These are phyloP conservation scores for Antarctomyces pellizariae DNA, from an alignment of 495 filamentous ascomycete species.

Conservation along the genomic window DNA sequence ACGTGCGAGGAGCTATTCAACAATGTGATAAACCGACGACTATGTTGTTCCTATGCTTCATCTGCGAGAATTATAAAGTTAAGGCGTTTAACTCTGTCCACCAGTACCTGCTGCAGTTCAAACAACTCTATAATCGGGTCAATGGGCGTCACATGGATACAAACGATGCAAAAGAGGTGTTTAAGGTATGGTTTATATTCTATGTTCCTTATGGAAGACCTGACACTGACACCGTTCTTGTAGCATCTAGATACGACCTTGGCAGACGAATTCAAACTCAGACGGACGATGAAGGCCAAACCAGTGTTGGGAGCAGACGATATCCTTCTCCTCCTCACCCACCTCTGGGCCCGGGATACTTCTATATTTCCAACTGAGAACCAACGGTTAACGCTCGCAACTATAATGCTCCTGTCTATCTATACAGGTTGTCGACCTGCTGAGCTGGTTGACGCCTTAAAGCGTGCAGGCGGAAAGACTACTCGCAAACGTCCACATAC, in stretches of 20 bases:
- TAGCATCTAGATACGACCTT: conserved; percentile 2
- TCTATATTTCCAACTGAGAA: conserved; percentile 3
- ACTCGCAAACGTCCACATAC: no score
- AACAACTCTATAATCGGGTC: conserved; percentile 10
- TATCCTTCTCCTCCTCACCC: conserved; percentile 4
- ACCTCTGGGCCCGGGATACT: conserved; percentile 5
- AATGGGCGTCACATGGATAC: conserved; percentile 11
- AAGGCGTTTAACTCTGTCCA: conserved; percentile 5
- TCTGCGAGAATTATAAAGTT: conserved; percentile 11
- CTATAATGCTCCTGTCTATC: conserved; percentile 3
- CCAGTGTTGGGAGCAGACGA: conserved; percentile 2
- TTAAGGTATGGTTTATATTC: conserved; percentile 14
- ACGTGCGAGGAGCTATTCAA: conserved; percentile 3
- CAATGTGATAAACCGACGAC: conserved; percentile 12
- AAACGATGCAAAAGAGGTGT: conserved; percentile 12
- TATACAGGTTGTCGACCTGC: conserved; percentile 3
- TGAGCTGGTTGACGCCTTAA: conserved; percentile 2
- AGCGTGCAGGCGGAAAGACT: background rate
- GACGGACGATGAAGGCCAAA: no score
- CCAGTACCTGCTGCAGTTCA: conserved; percentile 12
- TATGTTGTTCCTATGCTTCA: conserved; percentile 10
- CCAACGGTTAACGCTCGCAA: conserved; percentile 1
- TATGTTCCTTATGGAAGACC: conserved; percentile 2
- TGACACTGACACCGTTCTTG: background rate
- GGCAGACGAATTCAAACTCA: conserved; percentile 8